Evolutionary conservation across 2,329 filamentous ascomycete genomes (phyloP).

Genomic region (Diaporthe amygdali): DNA sequence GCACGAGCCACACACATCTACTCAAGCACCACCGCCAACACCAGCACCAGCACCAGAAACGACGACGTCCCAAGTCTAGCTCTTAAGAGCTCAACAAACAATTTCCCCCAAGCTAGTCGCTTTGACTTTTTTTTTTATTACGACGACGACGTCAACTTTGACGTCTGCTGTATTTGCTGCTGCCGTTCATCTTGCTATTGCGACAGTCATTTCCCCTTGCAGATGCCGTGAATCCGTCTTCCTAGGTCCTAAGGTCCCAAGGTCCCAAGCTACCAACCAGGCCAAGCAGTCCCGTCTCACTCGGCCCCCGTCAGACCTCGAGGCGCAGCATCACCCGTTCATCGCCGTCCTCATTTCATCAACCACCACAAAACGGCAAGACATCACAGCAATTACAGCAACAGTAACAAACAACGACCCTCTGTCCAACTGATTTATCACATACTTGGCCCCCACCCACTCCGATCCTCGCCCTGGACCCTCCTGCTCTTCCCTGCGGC

Average conservation of each 20-base stretch:
- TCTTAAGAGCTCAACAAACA: background rate
- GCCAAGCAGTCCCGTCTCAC: background rate
- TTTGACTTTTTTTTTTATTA: background rate
- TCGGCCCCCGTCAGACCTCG: background rate
- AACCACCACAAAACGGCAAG: background rate
- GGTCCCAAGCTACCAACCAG: background rate
- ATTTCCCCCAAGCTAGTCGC: background rate
- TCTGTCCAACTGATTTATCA: slow-evolving; percentile 9
- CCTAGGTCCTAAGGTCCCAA: background rate
- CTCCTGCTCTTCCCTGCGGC: slow-evolving; percentile 13
- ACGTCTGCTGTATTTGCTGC: background rate
- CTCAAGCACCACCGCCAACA: background rate
- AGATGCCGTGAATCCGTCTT: too few species aligned
- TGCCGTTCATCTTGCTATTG: background rate
- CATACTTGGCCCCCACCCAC: slow-evolving; percentile 8
- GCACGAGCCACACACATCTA: background rate
- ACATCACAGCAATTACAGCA: background rate
- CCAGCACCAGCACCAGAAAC: background rate
- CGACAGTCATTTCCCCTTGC: background rate
- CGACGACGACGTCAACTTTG: background rate
- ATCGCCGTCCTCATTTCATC: background rate
- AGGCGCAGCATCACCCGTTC: slow-evolving; percentile 1
- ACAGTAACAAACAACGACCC: background rate
- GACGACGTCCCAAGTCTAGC: background rate
- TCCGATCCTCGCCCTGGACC: slow-evolving; percentile 13